A percentile compares a stretch with the other conserved stretches of the same genome.
These are phyloP conservation scores for Xylariaceae sp. DNA, from an alignment of 2,329 filamentous ascomycete genomes.

Conservation along the genomic window DNA sequence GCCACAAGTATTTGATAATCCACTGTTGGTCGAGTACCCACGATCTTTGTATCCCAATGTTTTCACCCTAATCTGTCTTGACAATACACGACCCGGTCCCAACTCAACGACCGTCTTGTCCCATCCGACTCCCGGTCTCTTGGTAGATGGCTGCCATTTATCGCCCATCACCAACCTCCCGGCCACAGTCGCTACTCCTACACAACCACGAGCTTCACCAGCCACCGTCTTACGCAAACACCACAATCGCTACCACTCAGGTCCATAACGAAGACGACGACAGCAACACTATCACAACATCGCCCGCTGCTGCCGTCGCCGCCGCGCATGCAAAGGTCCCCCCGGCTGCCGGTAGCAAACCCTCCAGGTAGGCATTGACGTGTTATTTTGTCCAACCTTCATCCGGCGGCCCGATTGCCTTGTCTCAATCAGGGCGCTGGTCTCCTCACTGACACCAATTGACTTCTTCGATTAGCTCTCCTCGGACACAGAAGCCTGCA, in stretches of 20 bases:
- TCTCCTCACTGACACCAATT: slow-evolving; percentile 27
- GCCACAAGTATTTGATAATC: slow-evolving; percentile 26
- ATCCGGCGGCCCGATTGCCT: slow-evolving; percentile 24
- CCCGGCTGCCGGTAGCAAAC: slow-evolving; percentile 27
- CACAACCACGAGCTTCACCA: slow-evolving; percentile 33
- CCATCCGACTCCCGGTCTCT: slow-evolving; percentile 9
- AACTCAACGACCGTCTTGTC: slow-evolving; percentile 17
- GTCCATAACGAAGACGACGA: neutral
- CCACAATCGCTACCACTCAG: slow-evolving; percentile 14
- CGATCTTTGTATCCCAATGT: slow-evolving; percentile 21
- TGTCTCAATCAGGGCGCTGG: slow-evolving; percentile 1
- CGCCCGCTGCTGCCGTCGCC: too few relatives aligned
- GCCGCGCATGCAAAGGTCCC: slow-evolving; percentile 18
- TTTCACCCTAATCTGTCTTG: slow-evolving; percentile 16
- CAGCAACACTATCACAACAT: neutral
- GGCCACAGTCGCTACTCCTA: slow-evolving; percentile 21
- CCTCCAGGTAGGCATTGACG: slow-evolving; percentile 23
- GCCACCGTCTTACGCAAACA: slow-evolving; percentile 30
- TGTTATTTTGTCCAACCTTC: slow-evolving; percentile 21
- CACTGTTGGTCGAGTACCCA: slow-evolving; percentile 11
- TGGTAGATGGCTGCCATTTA: slow-evolving; percentile 33
- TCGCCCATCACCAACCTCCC: slow-evolving; percentile 21
- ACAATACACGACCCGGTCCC: slow-evolving; percentile 17
- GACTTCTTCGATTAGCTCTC: slow-evolving; percentile 34
- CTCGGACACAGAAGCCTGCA: slow-evolving; percentile 51